A percentile compares a stretch with the other conserved stretches of the same genome.
These are phyloP conservation scores for Viridothelium virens DNA, from an alignment of 495 filamentous ascomycete species.

Conservation along the genomic window DNA sequence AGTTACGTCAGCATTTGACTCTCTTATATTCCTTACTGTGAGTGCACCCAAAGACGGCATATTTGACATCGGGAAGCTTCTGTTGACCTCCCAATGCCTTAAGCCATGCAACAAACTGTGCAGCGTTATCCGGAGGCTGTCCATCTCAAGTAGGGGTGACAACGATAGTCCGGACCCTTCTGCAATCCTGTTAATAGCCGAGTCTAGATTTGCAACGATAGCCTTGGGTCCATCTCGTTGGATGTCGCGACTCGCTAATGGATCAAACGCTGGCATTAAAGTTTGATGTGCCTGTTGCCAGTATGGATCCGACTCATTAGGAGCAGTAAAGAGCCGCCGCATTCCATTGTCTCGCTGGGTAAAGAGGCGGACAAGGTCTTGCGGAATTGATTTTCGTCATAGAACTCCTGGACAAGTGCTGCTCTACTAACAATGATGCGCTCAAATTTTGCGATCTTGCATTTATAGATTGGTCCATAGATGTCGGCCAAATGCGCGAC, in stretches of 20 bases:
- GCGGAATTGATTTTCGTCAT: conserved; percentile 58
- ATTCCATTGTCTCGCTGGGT: conserved; percentile 49
- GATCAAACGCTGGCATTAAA: conserved; percentile 62
- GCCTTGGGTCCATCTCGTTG: conserved; percentile 50
- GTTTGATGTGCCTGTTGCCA: conserved; percentile 69
- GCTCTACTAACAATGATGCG: conserved; percentile 15
- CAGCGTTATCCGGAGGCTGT: conserved; percentile 65
- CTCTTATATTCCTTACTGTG: conserved; percentile 25
- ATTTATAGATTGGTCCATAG: conserved; percentile 28
- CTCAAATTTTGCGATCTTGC: conserved; percentile 14
- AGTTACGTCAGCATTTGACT: background rate
- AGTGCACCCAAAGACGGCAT: conserved; percentile 55
- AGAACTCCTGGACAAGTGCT: conserved; percentile 49
- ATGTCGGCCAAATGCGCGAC: conserved; percentile 25
- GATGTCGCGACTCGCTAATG: conserved; percentile 57
- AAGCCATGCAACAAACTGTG: conserved; percentile 61
- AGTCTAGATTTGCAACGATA: conserved; percentile 50
- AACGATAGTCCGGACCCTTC: conserved; percentile 55
- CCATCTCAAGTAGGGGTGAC: conserved; percentile 70
- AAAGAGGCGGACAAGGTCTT: conserved; percentile 47
- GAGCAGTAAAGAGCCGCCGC: conserved; percentile 65
- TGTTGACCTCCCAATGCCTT: conserved; percentile 43
- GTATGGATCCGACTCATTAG: conserved; percentile 41
- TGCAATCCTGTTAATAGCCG: conserved; percentile 53
- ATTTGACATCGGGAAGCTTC: conserved; percentile 32